These are phyloP conservation scores for Fusarium brachygibbosum DNA, from an alignment of 2,329 filamentous ascomycete genomes.

Conservation along the genomic window DNA sequence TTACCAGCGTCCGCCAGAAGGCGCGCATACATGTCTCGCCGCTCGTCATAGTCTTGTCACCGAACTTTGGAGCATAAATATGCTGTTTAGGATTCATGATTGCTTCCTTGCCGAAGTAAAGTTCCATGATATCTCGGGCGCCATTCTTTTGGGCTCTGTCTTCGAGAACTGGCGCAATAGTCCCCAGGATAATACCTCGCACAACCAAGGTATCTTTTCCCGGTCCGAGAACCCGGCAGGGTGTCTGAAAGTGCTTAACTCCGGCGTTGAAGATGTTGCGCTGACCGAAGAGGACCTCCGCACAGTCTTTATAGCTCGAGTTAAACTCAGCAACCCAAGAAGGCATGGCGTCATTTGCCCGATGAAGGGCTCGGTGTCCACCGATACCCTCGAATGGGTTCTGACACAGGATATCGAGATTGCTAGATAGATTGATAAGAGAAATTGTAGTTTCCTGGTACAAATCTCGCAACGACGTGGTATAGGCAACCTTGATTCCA, in stretches of 20 bases:
- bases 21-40: conserved; percentile 9
- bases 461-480: background rate
- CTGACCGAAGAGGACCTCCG: conserved; percentile 24
- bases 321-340: conserved; percentile 31
- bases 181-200: background rate
- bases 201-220: background rate
- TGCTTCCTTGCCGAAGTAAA: background rate
- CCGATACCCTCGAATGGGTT: conserved; percentile 12
- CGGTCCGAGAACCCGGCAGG: background rate
- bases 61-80: background rate
- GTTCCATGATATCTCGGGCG: background rate
- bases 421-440: conserved; percentile 10
- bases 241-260: background rate
- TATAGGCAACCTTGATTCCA: conserved; percentile 19
- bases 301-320: background rate
- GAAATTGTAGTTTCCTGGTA: background rate
- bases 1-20: conserved; percentile 22
- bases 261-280: conserved; percentile 20
- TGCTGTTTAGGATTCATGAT: rapidly evolving
- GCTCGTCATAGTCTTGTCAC: background rate
- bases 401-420: conserved; percentile 35
- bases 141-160: rapidly evolving
- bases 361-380: background rate
- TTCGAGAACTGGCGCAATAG: background rate
- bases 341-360: background rate